Base-by-base conservation (phyloP, 2,329 filamentous ascomycete genomes). In the Stachybotrys chlorohalonatus region DNA sequence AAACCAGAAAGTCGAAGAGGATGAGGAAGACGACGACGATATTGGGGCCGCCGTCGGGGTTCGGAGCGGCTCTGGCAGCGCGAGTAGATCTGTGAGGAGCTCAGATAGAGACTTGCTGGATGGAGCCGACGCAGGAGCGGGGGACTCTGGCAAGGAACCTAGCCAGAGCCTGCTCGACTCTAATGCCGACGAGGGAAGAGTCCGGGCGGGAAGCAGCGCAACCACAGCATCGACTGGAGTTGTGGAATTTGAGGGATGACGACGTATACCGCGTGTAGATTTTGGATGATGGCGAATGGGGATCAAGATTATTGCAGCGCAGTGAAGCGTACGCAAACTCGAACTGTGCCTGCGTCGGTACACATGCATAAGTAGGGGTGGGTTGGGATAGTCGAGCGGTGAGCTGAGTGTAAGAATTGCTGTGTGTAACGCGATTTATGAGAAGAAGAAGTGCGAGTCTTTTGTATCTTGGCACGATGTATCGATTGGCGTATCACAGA, bases 71-170 rank as follows among this genome's bases (percentile, higher is more conserved):
- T 61, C 58, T 13, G 58, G 76, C 54, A 73, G 75, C 48, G 76
- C 77, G 7, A 84, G 87, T 58, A 76, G 84, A 56, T 83, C 82
- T 53, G 84, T 88, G 17, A 77, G 81, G 58, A 85, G 83, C 54
- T 79, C 81, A 51, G 87, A 91, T 68, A 75, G 84, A 53, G 87
- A 90, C 66, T 69, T 92, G 13, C 70, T 92, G 13, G 86, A 88
- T 60, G 89, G 87, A 0, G 86, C 85, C 2, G 89, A 93, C 66
- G 88, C 84, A 2, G 82, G 84, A 60, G 84, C 87, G 1, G 81
- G 81, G 11, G 81, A 72, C 31, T 63, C 60, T 31, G 58, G 60
- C 2, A 73, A 68, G 53, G 60, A 64, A 6, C 62, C 65, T 48
- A 68, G 65, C n/a, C 62, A 63, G 51, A 67, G 63, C 56, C 62